These are phyloP conservation scores for Clohesyomyces aquaticus DNA, from an alignment of 495 filamentous ascomycete genomes.

Conservation along the genomic window DNA sequence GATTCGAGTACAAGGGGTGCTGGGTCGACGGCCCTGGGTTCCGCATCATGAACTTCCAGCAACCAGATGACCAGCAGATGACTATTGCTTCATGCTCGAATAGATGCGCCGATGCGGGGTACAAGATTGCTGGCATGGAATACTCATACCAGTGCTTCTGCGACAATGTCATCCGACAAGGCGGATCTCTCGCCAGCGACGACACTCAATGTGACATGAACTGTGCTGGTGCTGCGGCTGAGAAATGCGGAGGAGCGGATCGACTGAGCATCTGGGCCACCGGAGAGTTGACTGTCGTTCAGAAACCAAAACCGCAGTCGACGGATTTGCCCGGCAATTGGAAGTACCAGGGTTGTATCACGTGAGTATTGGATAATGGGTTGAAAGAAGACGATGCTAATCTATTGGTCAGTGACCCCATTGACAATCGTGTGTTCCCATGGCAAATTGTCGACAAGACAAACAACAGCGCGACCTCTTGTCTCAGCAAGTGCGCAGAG, in stretches of 20 bases:
- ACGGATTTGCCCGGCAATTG: slow-evolving; percentile 1
- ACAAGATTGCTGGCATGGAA: slow-evolving; percentile 30
- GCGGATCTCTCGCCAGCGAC: slow-evolving; percentile 8
- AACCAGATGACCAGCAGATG: slow-evolving; percentile 49
- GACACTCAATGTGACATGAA: slow-evolving; percentile 34
- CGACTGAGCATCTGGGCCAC: slow-evolving; percentile 47
- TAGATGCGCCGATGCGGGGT: slow-evolving; percentile 25
- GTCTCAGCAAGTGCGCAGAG: slow-evolving; percentile 12
- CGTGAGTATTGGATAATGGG: neutral
- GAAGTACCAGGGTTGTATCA: slow-evolving; percentile 20
- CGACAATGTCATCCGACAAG: slow-evolving; percentile 29
- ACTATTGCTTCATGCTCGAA: slow-evolving; percentile 28
- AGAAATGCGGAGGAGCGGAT: slow-evolving; percentile 52
- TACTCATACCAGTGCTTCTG: slow-evolving; percentile 42
- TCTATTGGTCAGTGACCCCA: neutral
- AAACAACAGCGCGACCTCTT: slow-evolving; percentile 9
- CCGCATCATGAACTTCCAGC: slow-evolving; percentile 54
- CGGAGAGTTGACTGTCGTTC: slow-evolving; percentile 3
- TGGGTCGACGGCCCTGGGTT: slow-evolving; percentile 56
- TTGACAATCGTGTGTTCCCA: slow-evolving; percentile 1
- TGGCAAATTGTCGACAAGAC: slow-evolving; percentile 9
- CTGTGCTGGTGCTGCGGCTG: slow-evolving; percentile 47
- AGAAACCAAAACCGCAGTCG: neutral
- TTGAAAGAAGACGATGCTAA: neutral
- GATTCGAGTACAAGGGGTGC: slow-evolving; percentile 58